Conservation (phyloP, 2,329 filamentous ascomycete species). For the Colletotrichum sp. region DNA sequence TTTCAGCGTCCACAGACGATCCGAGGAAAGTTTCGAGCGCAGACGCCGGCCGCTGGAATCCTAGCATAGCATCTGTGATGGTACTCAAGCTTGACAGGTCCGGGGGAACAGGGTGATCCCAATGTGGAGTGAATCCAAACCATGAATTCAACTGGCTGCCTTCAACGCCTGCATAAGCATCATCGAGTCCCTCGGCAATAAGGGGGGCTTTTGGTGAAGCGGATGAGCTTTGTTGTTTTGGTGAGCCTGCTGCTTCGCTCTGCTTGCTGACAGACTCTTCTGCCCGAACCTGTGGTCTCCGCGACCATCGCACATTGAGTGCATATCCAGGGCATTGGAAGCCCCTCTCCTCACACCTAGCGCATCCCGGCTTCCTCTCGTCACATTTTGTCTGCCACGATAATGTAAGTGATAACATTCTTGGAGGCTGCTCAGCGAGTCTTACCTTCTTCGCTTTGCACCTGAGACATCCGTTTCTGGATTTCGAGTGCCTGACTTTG, state of each 20-base stretch:
- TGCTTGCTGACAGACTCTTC: neutral
- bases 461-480: fast-evolving
- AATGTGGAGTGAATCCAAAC: neutral
- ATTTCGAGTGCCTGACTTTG: neutral
- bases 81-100: neutral
- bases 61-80: neutral
- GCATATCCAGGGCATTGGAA: constrained; percentile 26
- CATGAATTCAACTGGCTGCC: neutral
- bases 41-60: neutral
- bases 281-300: constrained; percentile 21
- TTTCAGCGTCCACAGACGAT: fast-evolving
- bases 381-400: constrained; percentile 24
- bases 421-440: fast-evolving
- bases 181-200: fast-evolving
- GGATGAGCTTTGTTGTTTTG: fast-evolving
- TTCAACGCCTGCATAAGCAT: neutral
- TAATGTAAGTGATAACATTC: fast-evolving
- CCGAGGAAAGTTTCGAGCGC: fast-evolving
- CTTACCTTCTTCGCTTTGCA: neutral
- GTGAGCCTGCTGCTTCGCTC: fast-evolving
- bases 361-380: constrained; percentile 23
- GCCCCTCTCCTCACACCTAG: constrained; percentile 24
- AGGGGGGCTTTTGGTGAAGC: fast-evolving
- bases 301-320: constrained; percentile 27
- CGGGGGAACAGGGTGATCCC: neutral